Percentiles rank a stretch among this genome's conserved stretches.
Conservation (phyloP, 2,329 filamentous ascomycete genomes). For the Capronia coronata region DNA sequence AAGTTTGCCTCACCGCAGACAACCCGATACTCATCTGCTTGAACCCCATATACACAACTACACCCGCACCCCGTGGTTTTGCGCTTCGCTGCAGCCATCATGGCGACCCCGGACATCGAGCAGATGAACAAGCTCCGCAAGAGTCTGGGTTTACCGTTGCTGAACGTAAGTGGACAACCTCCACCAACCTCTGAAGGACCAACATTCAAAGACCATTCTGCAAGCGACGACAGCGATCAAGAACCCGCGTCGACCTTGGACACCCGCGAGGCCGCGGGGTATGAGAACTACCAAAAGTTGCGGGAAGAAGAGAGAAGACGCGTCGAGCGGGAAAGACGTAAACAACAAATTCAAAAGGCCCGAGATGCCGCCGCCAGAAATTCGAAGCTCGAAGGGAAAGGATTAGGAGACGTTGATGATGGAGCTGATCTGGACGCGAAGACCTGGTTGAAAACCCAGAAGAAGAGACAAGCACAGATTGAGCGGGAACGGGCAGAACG, state of each 20-base stretch:
- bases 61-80: neutral
- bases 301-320: constrained; percentile 66
- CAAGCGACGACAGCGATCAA: constrained; percentile 47
- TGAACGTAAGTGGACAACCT: constrained; percentile 26
- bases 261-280: constrained; percentile 46
- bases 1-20: too few relatives aligned
- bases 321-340: constrained; percentile 61
- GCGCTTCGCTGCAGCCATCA: constrained; percentile 17
- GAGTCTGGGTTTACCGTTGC: constrained; percentile 27
- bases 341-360: constrained; percentile 78
- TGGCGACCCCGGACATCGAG: constrained; percentile 27
- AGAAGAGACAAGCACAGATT: constrained; percentile 91
- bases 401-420: constrained; percentile 69
- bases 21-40: neutral
- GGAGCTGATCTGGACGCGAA: constrained; percentile 66
- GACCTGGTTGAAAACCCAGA: constrained; percentile 79
- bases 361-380: constrained; percentile 75
- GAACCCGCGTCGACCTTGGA: constrained; percentile 79
- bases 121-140: constrained; percentile 31
- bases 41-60: too few relatives aligned
- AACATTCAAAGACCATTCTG: constrained; percentile 46
- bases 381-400: constrained; percentile 70
- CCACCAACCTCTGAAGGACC: constrained; percentile 39
- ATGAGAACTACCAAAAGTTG: constrained; percentile 49
- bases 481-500: constrained; percentile 63